Conservation (phyloP, 129 eudicot species). For the Flaveria ramosissima region DNA sequence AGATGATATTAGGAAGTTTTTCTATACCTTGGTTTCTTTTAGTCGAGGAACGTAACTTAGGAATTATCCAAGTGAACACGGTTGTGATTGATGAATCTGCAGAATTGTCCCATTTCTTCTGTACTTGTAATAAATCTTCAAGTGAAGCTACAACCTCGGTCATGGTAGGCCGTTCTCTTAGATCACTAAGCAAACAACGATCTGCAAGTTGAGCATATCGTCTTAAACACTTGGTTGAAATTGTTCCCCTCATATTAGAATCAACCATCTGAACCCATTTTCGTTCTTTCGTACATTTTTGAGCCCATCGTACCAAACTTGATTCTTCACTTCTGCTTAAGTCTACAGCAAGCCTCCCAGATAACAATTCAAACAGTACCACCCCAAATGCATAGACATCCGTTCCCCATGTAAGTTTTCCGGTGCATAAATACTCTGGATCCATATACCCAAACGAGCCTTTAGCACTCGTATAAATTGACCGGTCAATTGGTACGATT, state of each 20-base stretch:
- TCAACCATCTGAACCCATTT: slow-evolving; percentile 21
- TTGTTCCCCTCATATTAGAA: slow-evolving; percentile 14
- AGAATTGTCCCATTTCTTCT: slow-evolving; percentile 9
- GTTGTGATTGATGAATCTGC: neutral
- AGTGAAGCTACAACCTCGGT: slow-evolving; percentile 26
- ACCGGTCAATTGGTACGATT: slow-evolving; percentile 18
- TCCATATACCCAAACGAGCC: slow-evolving; percentile 35
- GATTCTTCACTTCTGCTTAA: slow-evolving; percentile 13
- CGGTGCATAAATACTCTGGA: slow-evolving; percentile 31
- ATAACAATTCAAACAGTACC: slow-evolving; percentile 33
- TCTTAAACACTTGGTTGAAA: slow-evolving; percentile 4
- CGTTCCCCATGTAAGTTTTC: slow-evolving; percentile 19
- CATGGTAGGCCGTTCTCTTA: slow-evolving; percentile 34
- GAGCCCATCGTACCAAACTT: slow-evolving; percentile 33
- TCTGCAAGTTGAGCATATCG: slow-evolving; percentile 31
- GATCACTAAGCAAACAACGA: slow-evolving; percentile 12
- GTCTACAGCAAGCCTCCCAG: slow-evolving; percentile 32
- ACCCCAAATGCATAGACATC: slow-evolving; percentile 44
- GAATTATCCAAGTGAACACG: slow-evolving; percentile 6
- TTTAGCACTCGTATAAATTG: slow-evolving; percentile 18
- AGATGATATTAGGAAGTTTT: neutral
- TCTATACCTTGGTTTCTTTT: slow-evolving; percentile 17
- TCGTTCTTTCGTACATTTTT: slow-evolving; percentile 22
- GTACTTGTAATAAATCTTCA: slow-evolving; percentile 9
- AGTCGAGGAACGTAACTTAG: neutral